Evolutionary conservation across 1,284 basidiomycete genomes (phyloP).

Genomic region (Cryptococcus sp.): DNA sequence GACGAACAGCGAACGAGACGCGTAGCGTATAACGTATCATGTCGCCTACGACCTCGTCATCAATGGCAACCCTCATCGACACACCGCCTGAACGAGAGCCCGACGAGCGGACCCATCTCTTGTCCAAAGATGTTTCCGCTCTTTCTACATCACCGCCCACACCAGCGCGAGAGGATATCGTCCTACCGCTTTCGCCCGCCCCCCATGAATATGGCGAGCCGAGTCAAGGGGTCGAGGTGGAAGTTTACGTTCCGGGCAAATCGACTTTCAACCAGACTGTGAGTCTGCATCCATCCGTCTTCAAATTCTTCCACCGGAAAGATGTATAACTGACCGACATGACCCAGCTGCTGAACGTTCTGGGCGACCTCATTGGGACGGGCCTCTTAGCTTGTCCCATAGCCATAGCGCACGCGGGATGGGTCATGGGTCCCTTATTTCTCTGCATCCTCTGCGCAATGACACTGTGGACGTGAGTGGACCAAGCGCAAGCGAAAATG

Average conservation of each 20-base stretch:
- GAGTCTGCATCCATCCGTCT: slow-evolving; percentile 34
- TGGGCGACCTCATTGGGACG: slow-evolving; percentile 80
- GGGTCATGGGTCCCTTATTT: slow-evolving; percentile 72
- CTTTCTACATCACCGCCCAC: no score
- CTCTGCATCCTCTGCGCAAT: slow-evolving; percentile 72
- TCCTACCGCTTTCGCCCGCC: background rate
- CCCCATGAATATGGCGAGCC: slow-evolving; percentile 5
- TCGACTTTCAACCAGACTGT: slow-evolving; percentile 78
- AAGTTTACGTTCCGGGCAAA: slow-evolving; percentile 58
- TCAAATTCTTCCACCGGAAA: background rate
- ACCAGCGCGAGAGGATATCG: no score
- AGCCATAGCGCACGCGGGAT: slow-evolving; percentile 81
- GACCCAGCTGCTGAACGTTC: slow-evolving; percentile 77
- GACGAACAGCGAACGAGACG: no score
- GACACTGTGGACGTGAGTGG: slow-evolving; percentile 78
- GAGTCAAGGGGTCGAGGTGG: slow-evolving; percentile 32
- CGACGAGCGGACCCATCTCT: no score
- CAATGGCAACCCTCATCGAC: no score
- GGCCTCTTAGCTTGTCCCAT: slow-evolving; percentile 86
- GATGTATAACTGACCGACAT: background rate
- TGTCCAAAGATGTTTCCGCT: no score
- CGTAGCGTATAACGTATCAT: no score
- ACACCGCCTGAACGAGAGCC: no score
- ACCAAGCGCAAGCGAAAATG: background rate
- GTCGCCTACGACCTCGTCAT: no score